phyloP scores from a whole-genome alignment of 306 rosid species.

The Benincasa hispida region DNA sequence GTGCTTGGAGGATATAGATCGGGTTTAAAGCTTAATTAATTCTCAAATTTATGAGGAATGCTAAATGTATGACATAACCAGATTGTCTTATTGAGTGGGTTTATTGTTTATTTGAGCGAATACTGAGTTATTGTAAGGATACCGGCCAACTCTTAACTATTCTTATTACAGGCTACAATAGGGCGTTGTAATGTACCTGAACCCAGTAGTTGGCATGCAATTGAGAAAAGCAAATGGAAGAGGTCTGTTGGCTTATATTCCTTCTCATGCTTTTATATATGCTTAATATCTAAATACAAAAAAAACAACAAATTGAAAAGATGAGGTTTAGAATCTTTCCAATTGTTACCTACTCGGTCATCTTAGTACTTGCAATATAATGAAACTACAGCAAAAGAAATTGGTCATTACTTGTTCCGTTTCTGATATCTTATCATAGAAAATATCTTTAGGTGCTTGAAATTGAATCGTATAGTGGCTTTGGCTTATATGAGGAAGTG shows the following conservation, averaged over 20 bases:
- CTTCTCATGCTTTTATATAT: slow-evolving; percentile 3
- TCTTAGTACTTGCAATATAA: neutral
- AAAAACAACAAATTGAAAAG: neutral
- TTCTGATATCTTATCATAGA: neutral
- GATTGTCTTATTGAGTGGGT: neutral
- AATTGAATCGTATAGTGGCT: neutral
- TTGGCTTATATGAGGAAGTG: neutral
- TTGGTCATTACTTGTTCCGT: neutral
- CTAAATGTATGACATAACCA: neutral
- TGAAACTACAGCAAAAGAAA: neutral
- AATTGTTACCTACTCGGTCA: neutral
- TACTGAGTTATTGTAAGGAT: neutral
- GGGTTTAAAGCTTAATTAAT: neutral
- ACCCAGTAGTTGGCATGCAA: slow-evolving; percentile 82
- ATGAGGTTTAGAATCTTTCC: neutral
- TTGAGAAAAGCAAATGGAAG: slow-evolving; percentile 93
- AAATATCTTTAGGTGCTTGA: neutral
- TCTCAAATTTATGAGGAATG: neutral
- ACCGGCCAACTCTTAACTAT: neutral
- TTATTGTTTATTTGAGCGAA: neutral
- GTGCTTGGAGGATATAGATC: neutral
- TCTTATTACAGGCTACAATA: slow-evolving; percentile 55
- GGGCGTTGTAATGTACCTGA: slow-evolving; percentile 79
- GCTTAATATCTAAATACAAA: neutral
- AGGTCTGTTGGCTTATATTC: slow-evolving; percentile 40